These are phyloP conservation scores for Tetrahymena thermophila DNA, from an alignment of 73 alveolate genomes.

Conservation along the genomic window DNA sequence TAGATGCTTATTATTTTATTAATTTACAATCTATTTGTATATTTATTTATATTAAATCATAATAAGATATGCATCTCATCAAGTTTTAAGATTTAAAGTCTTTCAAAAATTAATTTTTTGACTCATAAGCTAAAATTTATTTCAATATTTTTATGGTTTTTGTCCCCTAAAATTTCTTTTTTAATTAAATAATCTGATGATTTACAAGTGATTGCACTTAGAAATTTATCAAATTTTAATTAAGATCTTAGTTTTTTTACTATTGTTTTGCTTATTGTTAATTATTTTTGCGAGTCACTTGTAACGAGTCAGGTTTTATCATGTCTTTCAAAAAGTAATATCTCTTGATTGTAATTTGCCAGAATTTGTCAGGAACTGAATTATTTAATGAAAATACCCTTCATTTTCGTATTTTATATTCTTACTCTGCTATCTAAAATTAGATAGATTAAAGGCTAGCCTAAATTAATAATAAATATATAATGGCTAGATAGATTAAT, in stretches of 20 bases:
- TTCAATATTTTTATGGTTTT: not conserved
- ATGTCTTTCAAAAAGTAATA: not conserved
- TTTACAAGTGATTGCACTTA: not conserved
- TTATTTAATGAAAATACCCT: not conserved
- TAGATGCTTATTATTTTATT: not conserved
- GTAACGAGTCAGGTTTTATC: not conserved
- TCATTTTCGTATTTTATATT: not conserved
- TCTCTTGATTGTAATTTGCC: not conserved
- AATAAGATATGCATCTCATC: not conserved
- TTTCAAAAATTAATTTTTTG: not conserved
- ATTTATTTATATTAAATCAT: not conserved
- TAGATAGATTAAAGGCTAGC: not conserved
- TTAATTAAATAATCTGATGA: not conserved
- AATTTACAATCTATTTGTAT: not conserved
- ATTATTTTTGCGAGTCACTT: not conserved
- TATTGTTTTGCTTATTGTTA: not conserved
- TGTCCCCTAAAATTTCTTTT: not conserved
- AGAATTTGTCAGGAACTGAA: not conserved
- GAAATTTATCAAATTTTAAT: not conserved
- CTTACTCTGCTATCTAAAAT: not conserved
- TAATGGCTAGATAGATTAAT: not conserved
- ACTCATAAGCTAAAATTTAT: not conserved
- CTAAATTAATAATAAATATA: not conserved
- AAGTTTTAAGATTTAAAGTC: not conserved
- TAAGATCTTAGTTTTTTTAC: not conserved